These are phyloP conservation scores for Clonostachys chloroleuca DNA, from an alignment of 2,329 filamentous ascomycete species.

Conservation along the genomic window DNA sequence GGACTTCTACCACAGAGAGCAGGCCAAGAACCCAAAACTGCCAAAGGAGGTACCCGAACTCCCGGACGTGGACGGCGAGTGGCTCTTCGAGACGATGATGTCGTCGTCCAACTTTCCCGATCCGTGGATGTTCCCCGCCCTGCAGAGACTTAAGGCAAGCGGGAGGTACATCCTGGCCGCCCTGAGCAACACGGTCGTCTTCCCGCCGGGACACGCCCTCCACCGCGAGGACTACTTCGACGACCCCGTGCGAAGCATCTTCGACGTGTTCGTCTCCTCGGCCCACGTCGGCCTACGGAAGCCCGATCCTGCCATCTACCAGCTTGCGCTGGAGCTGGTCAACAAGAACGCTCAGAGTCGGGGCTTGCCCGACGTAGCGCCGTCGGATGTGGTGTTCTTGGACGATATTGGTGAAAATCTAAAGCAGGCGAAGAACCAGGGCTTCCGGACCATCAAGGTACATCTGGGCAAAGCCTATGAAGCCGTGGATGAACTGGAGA, in stretches of 20 bases:
- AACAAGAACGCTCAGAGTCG: constrained; percentile 57
- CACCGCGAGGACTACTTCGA: constrained; percentile 42
- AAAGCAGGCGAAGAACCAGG: constrained; percentile 69
- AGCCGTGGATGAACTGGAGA: constrained; percentile 79
- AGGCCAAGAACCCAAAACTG: constrained; percentile 31
- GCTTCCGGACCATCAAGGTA: constrained; percentile 84
- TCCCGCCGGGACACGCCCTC: constrained; percentile 70
- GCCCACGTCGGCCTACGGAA: constrained; percentile 87
- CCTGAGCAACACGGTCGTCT: constrained; percentile 85
- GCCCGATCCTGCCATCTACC: constrained; percentile 78
- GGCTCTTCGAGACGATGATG: constrained; percentile 93
- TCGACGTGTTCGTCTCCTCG: constrained; percentile 84
- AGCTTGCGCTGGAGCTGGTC: constrained; percentile 63
- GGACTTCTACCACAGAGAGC: constrained; percentile 49
- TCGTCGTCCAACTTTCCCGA: constrained; percentile 63
- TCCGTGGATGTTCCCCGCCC: constrained; percentile 82
- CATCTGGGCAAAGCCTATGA: constrained; percentile 71
- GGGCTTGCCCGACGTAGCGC: constrained; percentile 44
- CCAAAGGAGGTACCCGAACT: constrained; percentile 45
- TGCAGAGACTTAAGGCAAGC: constrained; percentile 62
- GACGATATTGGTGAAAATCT: constrained; percentile 95
- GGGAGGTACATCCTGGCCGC: constrained; percentile 72
- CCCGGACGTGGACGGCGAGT: constrained; percentile 71
- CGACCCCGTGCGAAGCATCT: constrained; percentile 60
- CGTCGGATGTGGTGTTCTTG: constrained; percentile 75